Base-by-base conservation (phyloP, 1,139 yeast genomes). In the Lodderomyces theae region DNA sequence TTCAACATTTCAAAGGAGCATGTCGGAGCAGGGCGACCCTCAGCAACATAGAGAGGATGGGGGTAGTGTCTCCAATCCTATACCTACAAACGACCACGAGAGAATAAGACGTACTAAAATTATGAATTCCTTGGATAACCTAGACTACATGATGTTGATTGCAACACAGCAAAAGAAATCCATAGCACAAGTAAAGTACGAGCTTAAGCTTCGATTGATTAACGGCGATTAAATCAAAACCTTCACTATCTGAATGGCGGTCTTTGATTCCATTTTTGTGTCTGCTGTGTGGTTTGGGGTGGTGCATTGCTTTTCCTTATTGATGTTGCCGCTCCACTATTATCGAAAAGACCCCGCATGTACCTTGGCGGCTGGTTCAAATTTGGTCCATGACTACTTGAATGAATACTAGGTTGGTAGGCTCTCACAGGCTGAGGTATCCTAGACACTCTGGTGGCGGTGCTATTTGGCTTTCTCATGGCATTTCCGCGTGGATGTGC, bases 281-380 rank as follows among this genome's bases (percentile, higher is more conserved):
- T 31, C 16, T 34, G 36, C 23, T 35, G 19, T 36, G 30, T 22
- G 17, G 37, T 15, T 10, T 26, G 12, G 17, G 6, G 18, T n/a
- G 19, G 13, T 25, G 8, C 13, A 29, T 29, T 15, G 39, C 11
- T n/a, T n/a, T n/a, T n/a, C n/a, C 19, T 4, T 15, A 21, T 23
- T 29, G 24, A 24, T 17, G 36, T 36, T 12, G 37, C 25, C 5
- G 42, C 35, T n/a, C 41, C 16, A 23, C 42, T 23, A 23, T 50
- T 47, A 31, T 47, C 48, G 47, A 67, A 66, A 25, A 71, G 54
- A 1, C 74, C 75, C 16, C 63, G 53, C 68, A 71, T 58, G 48
- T 70, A 71, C 37, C 77, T 54, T 2, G 76, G 76, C 0, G 72
- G 69, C 51, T 71, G 76, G 52, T 71, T 60, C 36, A 71, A 59